These are phyloP conservation scores for Corymbia calophylla DNA, from an alignment of 441 rosid species.

Conservation along the genomic window DNA sequence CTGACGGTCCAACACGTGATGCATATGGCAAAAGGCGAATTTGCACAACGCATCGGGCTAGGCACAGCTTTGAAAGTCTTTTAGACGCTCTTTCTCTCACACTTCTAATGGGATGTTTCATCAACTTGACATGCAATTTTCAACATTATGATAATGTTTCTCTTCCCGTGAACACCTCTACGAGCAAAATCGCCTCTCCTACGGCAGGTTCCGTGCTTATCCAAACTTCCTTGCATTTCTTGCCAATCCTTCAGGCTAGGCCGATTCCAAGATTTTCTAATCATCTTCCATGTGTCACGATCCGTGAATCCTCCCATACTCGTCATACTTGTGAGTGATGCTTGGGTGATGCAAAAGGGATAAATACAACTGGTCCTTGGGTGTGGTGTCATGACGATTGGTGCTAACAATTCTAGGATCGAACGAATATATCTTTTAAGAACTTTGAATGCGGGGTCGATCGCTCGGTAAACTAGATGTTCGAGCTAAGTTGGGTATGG, in stretches of 20 bases:
- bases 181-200: not conserved
- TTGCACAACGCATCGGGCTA: not conserved
- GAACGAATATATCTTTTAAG: too few relatives aligned
- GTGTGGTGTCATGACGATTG: too few relatives aligned
- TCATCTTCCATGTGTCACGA: not conserved
- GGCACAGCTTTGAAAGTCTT: not conserved
- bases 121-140: not conserved
- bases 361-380: too few relatives aligned
- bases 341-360: too few relatives aligned
- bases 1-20: not conserved
- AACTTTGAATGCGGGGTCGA: too few relatives aligned
- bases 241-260: not conserved
- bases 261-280: not conserved
- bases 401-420: too few relatives aligned
- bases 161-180: not conserved
- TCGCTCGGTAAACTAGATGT: too few relatives aligned
- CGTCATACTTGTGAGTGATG: too few relatives aligned
- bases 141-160: not conserved
- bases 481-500: too few relatives aligned
- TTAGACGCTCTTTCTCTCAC: not conserved
- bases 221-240: not conserved
- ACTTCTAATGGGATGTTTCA: not conserved
- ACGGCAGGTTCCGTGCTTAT: rapidly evolving
- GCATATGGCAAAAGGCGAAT: not conserved
- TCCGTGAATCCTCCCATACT: too few relatives aligned